Evolutionary conservation across 2,329 filamentous ascomycete genomes (phyloP).

Genomic region (Diaporthe helianthi): DNA sequence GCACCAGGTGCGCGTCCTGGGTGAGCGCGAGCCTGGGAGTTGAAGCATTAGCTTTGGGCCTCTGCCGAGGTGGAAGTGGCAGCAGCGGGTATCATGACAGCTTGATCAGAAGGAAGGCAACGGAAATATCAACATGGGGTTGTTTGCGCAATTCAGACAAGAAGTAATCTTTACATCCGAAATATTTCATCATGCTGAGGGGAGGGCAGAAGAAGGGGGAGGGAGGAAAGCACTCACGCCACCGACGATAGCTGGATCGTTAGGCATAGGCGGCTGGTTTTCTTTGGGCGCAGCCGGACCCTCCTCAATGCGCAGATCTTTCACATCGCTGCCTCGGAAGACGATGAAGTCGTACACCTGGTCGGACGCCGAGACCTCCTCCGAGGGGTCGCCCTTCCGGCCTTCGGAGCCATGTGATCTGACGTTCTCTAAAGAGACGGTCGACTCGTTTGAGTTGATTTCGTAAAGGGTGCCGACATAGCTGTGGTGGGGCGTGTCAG

Average conservation of each 20-base stretch:
- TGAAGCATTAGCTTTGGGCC: constrained; percentile 39
- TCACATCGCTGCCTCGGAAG: constrained; percentile 97
- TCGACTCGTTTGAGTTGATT: constrained; percentile 97
- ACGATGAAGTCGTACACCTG: constrained; percentile 98
- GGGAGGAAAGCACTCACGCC: constrained; percentile 78
- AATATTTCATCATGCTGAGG: constrained; percentile 84
- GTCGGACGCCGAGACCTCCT: constrained; percentile 84
- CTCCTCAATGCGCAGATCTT: constrained; percentile 94
- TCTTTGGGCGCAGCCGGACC: constrained; percentile 75
- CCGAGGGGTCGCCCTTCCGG: constrained; percentile 76
- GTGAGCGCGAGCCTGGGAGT: constrained; percentile 49
- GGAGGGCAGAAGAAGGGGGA: constrained; percentile 27
- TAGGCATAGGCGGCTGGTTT: constrained; percentile 79
- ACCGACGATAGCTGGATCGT: constrained; percentile 90
- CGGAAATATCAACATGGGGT: constrained; percentile 95
- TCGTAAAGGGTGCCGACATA: constrained; percentile 96
- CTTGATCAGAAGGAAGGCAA: constrained; percentile 99
- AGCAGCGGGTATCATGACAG: constrained; percentile 39
- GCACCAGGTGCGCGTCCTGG: constrained; percentile 37
- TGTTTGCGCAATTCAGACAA: constrained; percentile 91
- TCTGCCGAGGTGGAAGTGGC: constrained; percentile 20
- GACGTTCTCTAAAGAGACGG: constrained; percentile 96
- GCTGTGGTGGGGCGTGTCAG: constrained; percentile 64
- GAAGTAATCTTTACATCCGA: constrained; percentile 90
- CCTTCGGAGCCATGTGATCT: constrained; percentile 94